Base-by-base conservation (phyloP, 306 rosid genomes). In the Ormosia semicastrata region DNA sequence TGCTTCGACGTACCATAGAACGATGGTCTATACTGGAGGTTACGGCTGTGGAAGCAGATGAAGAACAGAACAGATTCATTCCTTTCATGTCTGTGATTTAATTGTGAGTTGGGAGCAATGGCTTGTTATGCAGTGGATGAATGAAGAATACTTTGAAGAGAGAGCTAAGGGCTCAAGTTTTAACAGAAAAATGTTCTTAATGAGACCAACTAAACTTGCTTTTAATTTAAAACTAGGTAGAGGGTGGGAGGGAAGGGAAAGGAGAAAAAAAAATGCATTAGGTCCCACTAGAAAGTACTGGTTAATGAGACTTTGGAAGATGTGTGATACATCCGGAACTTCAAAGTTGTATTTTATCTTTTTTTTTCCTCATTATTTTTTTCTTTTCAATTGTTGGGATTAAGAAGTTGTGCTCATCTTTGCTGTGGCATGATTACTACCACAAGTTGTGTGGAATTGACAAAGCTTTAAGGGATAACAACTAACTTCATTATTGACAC, bases 21-120 rank as follows among this genome's bases (percentile, higher is more conserved):
- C 72, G 85, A 7, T 81, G 86, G 44, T 86, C 79, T 75, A 75
- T 36, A 60, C 88, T 71, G 24, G 91, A 86, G 73, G 87, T 79
- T 40, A 90, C 81, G 32, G 92, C 90, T 44, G 92, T 90, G 71
- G 97, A 90, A 71, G 93, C 82, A 52, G 87, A 69, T 64, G 92
- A 89, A 54, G 92, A 56, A 77, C 97, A 92, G 47, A 85, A 82
- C 77, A 89, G 13, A 52, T 89, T 88, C 88, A 87, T 78, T 84
- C 86, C 44, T 76, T 84, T 88, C 90, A 84, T 92, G 69, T 54
- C 76, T 60, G 56, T 24, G 59, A 72, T 11, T 56, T 37, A n/a
- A 1, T 2, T 8, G 3, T 2, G 14, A 46, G 33, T 52, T 50
- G 74, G 24, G 36, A 76, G 18, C n/a, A 43, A 11, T 15, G 36